A percentile compares a stretch with the other conserved stretches of the same genome.
Evolutionary conservation across 257 asterid species (phyloP).

Genomic region (Sherardia arvensis): DNA sequence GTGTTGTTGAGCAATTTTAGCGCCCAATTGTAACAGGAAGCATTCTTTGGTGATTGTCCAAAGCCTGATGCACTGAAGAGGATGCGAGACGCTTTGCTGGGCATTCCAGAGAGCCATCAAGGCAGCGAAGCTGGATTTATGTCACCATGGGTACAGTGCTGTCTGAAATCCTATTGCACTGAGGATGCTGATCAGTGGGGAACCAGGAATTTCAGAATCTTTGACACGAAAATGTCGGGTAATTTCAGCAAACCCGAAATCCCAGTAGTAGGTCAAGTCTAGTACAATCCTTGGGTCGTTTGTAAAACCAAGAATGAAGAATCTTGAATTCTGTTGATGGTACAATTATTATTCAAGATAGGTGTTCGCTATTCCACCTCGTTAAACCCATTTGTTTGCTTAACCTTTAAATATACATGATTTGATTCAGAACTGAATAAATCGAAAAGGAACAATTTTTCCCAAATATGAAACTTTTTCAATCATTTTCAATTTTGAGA

Average conservation of each 20-base stretch:
- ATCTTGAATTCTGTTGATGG: too few species aligned
- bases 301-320: too few species aligned
- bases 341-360: too few species aligned
- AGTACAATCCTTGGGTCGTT: too few species aligned
- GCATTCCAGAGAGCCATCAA: slow-evolving; percentile 23
- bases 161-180: slow-evolving; percentile 50
- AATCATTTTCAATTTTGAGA: too few species aligned
- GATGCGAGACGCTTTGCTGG: slow-evolving; percentile 52
- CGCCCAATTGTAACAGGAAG: slow-evolving; percentile 22
- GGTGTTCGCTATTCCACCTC: too few species aligned
- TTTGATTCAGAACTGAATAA: too few species aligned
- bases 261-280: too few species aligned
- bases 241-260: slow-evolving; percentile 10
- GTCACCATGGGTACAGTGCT: slow-evolving; percentile 71
- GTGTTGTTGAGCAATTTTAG: neutral
- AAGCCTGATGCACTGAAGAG: slow-evolving; percentile 27
- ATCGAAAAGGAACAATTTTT: too few species aligned
- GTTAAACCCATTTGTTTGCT: too few species aligned
- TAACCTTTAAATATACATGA: too few species aligned
- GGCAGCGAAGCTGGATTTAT: slow-evolving; percentile 13
- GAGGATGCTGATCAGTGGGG: slow-evolving; percentile 51
- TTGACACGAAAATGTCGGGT: slow-evolving; percentile 28
- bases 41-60: slow-evolving; percentile 38
- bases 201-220: slow-evolving; percentile 48
- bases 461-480: too few species aligned